Base-by-base conservation (phyloP, 2,329 filamentous ascomycete genomes). In the Aureobasidium sp. region DNA sequence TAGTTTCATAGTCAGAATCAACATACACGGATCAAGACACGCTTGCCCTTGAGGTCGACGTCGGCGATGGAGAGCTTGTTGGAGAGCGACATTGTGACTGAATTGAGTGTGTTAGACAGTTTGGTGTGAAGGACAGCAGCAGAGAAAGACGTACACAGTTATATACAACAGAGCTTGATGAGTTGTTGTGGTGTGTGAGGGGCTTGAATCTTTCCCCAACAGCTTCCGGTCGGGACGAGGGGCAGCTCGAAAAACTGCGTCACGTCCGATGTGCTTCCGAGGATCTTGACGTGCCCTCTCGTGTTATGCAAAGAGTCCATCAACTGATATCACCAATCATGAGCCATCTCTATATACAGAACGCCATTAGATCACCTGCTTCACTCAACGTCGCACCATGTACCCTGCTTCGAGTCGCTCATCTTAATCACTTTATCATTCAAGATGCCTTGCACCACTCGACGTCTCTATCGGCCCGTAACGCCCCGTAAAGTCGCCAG, bases 61-160 rank as follows among this genome's bases (percentile, higher is more conserved):
- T 99, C 93, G 68, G 86, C 90, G 79, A 99, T 97, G 69, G 91
- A 90, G 72, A 99, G 90, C 85, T 99, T 99, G 85, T 87, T 97
- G 72, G 92, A 90, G 75, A 99, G 90, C 86, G 94, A 97, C 94
- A 99, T 99, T 64, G 72, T 85, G 62, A 51, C 57, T 60, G 45
- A 14, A 37, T 25, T 14, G n/a, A 4, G 5, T 25, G 29, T 51
- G 57, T 50, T 29, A 51, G 57, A 60, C 37, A 29, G 49, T 36
- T 50, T 48, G 16, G 9, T 34, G 47, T 36, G 36, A 30, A 14
- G 29, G 32, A 32, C 21, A n/a, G 54, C 5, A 37, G 42, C n/a
- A 36, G 16, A 10, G 32, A 13, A 8, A n/a, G 32, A 9, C 41
- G 54, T 14, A 49, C 55, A 48, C 25, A 49, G 44, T 59, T 49